phyloP scores from a whole-genome alignment of 164 flowering plant species.

The Chimonanthus salicifolius region DNA sequence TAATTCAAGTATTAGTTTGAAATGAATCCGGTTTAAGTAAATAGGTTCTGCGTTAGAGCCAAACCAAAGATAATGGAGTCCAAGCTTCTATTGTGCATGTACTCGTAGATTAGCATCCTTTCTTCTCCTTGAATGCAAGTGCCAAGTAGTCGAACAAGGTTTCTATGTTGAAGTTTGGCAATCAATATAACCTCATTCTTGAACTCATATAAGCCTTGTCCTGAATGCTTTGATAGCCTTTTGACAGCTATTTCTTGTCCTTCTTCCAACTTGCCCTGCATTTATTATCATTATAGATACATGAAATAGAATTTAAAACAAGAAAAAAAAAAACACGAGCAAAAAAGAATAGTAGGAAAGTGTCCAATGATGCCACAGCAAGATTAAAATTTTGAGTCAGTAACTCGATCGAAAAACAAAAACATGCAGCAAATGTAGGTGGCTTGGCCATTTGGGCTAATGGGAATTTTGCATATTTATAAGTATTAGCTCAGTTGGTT shows the following conservation, averaged over 20 bases:
- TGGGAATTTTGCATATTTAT: too few relatives aligned
- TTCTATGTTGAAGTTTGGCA: constrained; percentile 41
- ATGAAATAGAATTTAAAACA: neutral
- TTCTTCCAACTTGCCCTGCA: neutral
- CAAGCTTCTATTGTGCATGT: constrained; percentile 29
- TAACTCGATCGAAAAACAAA: too few relatives aligned
- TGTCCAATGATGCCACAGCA: too few relatives aligned
- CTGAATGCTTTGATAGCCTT: neutral
- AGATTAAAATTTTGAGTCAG: too few relatives aligned
- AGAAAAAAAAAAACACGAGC: too few relatives aligned
- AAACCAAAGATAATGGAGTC: constrained; percentile 28
- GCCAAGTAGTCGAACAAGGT: constrained; percentile 36
- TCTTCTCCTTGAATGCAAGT: constrained; percentile 32
- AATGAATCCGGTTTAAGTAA: neutral
- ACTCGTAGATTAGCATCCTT: constrained; percentile 38
- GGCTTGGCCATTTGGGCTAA: too few relatives aligned
- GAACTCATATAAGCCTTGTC: constrained; percentile 10
- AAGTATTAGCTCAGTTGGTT: too few relatives aligned
- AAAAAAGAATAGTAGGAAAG: too few relatives aligned
- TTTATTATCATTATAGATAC: neutral
- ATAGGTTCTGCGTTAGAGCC: neutral
- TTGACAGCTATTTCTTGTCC: neutral
- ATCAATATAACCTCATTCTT: constrained; percentile 31
- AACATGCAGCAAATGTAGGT: neutral
- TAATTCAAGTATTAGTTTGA: neutral